A percentile compares a stretch with the other conserved stretches of the same genome.
Evolutionary conservation across 495 filamentous ascomycete species (phyloP).

Genomic region (Aspergillus ellipticus): DNA sequence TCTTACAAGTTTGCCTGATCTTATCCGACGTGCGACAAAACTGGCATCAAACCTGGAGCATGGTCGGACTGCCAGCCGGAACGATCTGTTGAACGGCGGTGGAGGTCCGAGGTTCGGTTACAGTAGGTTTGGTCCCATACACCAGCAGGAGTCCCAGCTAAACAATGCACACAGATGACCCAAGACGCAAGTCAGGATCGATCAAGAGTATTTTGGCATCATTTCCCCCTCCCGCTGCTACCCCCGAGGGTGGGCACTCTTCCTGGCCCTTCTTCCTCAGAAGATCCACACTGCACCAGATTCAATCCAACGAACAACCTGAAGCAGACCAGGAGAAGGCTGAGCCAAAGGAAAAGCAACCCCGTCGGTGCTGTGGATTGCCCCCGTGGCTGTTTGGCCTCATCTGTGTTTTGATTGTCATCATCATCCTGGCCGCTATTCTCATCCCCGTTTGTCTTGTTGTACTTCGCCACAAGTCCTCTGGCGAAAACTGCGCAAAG

Average conservation of each 20-base stretch:
- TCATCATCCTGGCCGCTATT: conserved; percentile 80
- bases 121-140: conserved; percentile 19
- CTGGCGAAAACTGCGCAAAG: conserved; percentile 44
- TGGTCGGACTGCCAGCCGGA: conserved; percentile 75
- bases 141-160: not conserved
- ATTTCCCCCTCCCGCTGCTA: conserved; percentile 77
- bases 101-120: conserved; percentile 25
- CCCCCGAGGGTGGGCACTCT: conserved; percentile 44
- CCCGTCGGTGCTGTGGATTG: conserved; percentile 70
- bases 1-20: conserved; percentile 83
- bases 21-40: conserved; percentile 83
- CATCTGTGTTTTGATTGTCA: conserved; percentile 61
- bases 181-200: conserved; percentile 53
- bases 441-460: conserved; percentile 83
- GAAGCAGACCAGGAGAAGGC: conserved; percentile 16
- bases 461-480: conserved; percentile 55
- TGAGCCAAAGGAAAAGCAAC: conserved; percentile 11
- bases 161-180: conserved; percentile 16
- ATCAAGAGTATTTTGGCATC: conserved; percentile 88
- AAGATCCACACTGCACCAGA: conserved; percentile 34
- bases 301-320: conserved; percentile 26
- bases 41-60: conserved; percentile 85
- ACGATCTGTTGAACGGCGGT: conserved; percentile 39
- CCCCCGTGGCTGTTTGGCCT: conserved; percentile 75
- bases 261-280: conserved; percentile 43